Evolutionary conservation across 1,139 yeast species (phyloP).

Genomic region (Eremothecium coryli): DNA sequence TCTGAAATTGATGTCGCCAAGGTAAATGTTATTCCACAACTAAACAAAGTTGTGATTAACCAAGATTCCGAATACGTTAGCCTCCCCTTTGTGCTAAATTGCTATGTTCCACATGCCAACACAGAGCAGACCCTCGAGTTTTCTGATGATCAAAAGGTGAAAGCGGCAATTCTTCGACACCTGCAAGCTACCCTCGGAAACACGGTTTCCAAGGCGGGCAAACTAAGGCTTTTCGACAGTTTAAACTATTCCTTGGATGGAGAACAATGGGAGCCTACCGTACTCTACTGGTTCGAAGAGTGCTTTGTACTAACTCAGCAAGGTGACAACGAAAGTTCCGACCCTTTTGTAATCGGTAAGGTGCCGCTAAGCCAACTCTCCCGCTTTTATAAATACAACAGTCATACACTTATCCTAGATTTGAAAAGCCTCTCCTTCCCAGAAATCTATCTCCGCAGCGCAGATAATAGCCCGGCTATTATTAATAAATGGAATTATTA

Average conservation of each 20-base stretch:
- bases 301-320: constrained; percentile 13
- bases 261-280: constrained; percentile 20
- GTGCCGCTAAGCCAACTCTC: constrained; percentile 20
- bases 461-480: constrained; percentile 7
- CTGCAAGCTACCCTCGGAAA: constrained; percentile 5
- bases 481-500: constrained; percentile 23
- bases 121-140: constrained; percentile 1
- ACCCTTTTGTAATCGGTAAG: constrained; percentile 17
- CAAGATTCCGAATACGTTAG: constrained; percentile 3
- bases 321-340: constrained; percentile 2
- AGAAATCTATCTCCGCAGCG: constrained; percentile 23
- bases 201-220: constrained; percentile 7
- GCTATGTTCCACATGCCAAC: constrained; percentile 11
- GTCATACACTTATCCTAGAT: constrained; percentile 17
- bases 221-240: constrained; percentile 12
- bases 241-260: constrained; percentile 22
- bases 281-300: constrained; percentile 14
- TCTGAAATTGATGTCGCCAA: neutral
- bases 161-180: constrained; percentile 12
- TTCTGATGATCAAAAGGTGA: constrained; percentile 9
- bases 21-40: constrained; percentile 9
- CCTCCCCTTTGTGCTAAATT: constrained; percentile 9
- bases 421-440: constrained; percentile 26
- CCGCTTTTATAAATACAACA: constrained; percentile 12
- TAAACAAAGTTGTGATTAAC: constrained; percentile 6